Evolutionary conservation across 495 filamentous ascomycete species (phyloP).

Genomic region (Podospora pseudocomata): DNA sequence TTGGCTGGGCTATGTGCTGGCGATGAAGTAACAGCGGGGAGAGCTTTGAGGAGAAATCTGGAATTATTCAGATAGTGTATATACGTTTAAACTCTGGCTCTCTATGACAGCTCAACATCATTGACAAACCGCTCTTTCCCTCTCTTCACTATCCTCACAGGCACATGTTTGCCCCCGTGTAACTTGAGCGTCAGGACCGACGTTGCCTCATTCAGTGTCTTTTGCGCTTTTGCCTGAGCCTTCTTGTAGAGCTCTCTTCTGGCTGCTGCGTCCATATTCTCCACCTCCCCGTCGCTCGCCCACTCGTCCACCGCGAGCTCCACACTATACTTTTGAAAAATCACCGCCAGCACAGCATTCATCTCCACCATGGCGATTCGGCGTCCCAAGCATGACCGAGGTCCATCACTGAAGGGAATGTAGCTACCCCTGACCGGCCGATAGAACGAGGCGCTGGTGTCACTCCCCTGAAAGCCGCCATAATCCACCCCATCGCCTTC

Average conservation of each 20-base stretch:
- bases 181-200: constrained; percentile 63
- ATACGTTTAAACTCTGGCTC: not conserved
- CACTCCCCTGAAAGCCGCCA: constrained; percentile 51
- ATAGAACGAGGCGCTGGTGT: constrained; percentile 54
- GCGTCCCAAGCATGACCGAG: constrained; percentile 63
- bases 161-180: constrained; percentile 49
- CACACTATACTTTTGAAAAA: constrained; percentile 62
- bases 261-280: constrained; percentile 46
- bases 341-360: constrained; percentile 60
- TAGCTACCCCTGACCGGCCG: constrained; percentile 61
- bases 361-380: constrained; percentile 78
- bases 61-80: not conserved
- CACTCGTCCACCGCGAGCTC: constrained; percentile 62
- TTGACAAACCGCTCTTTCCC: constrained; percentile 58
- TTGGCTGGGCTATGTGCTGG: not conserved
- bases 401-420: constrained; percentile 71
- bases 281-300: constrained; percentile 59
- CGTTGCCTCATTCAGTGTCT: constrained; percentile 46
- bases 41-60: too few relatives aligned
- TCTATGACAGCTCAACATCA: constrained; percentile 31
- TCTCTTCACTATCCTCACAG: constrained; percentile 58
- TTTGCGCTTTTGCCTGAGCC: constrained; percentile 48
- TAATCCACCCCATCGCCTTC: constrained; percentile 46
- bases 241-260: constrained; percentile 50
- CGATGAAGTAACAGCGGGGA: too few relatives aligned